Evolutionary conservation across 257 asterid genomes (phyloP).

Genomic region (Nicotiana benthamiana): DNA sequence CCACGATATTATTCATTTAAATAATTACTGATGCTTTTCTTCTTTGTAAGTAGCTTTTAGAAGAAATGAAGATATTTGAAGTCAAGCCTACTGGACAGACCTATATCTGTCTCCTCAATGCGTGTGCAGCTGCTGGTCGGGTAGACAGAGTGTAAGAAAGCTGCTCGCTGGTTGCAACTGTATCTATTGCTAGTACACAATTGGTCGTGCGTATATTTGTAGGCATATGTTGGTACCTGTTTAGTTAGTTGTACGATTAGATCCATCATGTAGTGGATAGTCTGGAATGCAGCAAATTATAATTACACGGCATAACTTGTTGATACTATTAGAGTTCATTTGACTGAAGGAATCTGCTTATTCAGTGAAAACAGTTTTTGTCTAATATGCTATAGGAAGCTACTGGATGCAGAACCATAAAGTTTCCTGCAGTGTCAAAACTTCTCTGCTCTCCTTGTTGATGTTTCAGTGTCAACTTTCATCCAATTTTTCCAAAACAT

Average conservation of each 20-base stretch:
- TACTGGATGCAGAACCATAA: background rate
- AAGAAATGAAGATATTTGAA: slow-evolving; percentile 82
- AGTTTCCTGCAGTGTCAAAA: background rate
- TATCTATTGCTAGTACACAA: background rate
- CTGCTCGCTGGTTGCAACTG: background rate
- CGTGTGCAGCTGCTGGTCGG: slow-evolving; percentile 83
- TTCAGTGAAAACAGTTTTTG: background rate
- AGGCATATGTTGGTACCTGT: background rate
- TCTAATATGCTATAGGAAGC: background rate
- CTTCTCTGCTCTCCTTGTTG: slow-evolving; percentile 1
- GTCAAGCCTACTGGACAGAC: slow-evolving; percentile 94
- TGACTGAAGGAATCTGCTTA: background rate
- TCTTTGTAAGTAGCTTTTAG: slow-evolving; percentile 55
- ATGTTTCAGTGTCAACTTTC: background rate
- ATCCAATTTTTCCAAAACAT: background rate
- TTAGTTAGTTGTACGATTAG: background rate
- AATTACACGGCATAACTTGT: background rate
- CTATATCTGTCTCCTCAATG: slow-evolving; percentile 81
- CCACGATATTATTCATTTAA: background rate
- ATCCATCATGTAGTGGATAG: background rate
- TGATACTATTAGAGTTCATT: background rate
- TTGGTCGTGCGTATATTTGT: background rate
- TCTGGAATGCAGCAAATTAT: background rate
- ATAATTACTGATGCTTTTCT: slow-evolving; percentile 2
- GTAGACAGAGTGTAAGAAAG: slow-evolving; percentile 83